Base-by-base conservation (phyloP, 352 stramenopile species). In the Peronospora destructor region DNA sequence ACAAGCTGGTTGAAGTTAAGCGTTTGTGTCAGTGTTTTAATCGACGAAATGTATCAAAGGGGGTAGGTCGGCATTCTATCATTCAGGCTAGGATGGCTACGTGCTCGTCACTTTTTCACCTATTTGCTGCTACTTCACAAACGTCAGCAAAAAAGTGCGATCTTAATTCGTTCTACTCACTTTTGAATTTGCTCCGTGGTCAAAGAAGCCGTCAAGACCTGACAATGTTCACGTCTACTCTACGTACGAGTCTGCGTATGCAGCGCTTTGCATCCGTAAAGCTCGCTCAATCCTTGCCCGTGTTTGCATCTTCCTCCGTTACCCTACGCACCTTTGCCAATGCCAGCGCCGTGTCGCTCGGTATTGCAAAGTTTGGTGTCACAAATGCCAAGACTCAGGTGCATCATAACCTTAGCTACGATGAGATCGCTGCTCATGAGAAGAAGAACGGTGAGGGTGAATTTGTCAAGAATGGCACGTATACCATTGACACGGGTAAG, bases 401-500 rank as follows among this genome's bases (percentile, higher is more conserved):
- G 45, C 94, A 95, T 80, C 86, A 84, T 59, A 99, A 99, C 71
- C 61, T 98, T 64, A 95, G 80, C 41, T 98, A 97, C 72, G 86
- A 95, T 45, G 78, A 98, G 54, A 85, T 99, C 36, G 94, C 88
- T 35, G 70, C 95, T 48, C 95, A 99, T 64, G 94, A 98, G 79
- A 71, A 91, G 19, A 73, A 69, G 35, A 98, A 98, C 75, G 87
- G 93, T 25, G 95, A 99, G 73, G 76, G 85, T 40, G 38, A 77
- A 56, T 84, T 95, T 37, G 71, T 97, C 41, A 90, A 87, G 43
- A 90, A 92, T 33, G 88, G 93, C 59, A 98, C 94, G 42, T 98
- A 98, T 68, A 87, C 85, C 25, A 96, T 99, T 41, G 95, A 98
- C 69, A 99, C 96, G 43, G 95, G 96, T 55, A 98, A 98, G 68